phyloP scores from a whole-genome alignment of 345 rosid genomes.

The Dipteronia dyeriana region DNA sequence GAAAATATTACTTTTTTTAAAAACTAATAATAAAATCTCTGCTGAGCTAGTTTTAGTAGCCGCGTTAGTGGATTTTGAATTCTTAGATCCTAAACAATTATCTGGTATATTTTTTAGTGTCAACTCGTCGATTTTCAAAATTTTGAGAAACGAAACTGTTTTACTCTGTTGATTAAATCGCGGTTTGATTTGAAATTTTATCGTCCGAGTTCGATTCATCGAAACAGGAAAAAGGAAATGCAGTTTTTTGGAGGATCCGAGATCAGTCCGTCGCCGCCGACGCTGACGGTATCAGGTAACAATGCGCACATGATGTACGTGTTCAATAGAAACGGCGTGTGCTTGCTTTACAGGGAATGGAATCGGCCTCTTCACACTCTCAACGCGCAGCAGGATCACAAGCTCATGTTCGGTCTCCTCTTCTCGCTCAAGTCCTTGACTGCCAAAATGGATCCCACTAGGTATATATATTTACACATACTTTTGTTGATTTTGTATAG shows the following conservation, averaged over 20 bases:
- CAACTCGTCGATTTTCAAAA: neutral
- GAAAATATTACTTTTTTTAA: neutral
- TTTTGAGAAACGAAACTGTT: neutral
- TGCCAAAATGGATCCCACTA: conserved; percentile 92
- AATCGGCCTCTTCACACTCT: conserved; percentile 86
- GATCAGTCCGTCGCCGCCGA: conserved; percentile 84
- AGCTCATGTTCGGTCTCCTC: conserved; percentile 97
- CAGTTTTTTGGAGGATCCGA: conserved; percentile 96
- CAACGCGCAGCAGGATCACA: conserved; percentile 82
- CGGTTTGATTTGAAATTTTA: neutral
- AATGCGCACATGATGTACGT: conserved; percentile 88
- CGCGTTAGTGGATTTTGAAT: neutral
- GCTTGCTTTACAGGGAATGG: conserved; percentile 93
- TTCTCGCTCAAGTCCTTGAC: conserved; percentile 97
- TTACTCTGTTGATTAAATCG: neutral
- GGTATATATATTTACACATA: conserved; percentile 25
- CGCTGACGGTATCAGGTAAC: conserved; percentile 70
- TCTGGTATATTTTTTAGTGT: neutral
- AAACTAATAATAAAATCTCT: neutral
- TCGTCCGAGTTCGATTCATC: neutral
- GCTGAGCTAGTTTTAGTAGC: neutral
- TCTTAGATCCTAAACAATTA: conserved; percentile 6
- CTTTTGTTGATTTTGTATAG: neutral
- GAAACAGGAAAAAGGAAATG: conserved; percentile 38
- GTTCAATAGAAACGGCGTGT: conserved; percentile 81